Evolutionary conservation across 805 yeast genomes (phyloP).

Genomic region (Lipomyces orientalis): DNA sequence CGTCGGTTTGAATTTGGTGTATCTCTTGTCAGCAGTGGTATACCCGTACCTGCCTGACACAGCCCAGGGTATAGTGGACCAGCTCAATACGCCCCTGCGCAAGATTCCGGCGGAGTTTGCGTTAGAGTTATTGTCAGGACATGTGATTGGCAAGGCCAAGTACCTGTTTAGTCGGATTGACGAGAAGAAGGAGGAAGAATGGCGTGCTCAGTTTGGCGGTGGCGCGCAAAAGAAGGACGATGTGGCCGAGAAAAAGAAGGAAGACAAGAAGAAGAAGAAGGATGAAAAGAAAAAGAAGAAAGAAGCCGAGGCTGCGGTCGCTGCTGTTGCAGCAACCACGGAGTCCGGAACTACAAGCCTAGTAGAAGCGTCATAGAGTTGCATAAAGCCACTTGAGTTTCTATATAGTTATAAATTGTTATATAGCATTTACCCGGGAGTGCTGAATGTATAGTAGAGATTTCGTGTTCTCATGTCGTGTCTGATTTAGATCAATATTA

Average conservation of each 20-base stretch:
- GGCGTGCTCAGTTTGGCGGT: constrained; percentile 90
- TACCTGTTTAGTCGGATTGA: constrained; percentile 92
- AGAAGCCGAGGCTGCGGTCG: constrained; percentile 13
- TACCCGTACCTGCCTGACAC: constrained; percentile 93
- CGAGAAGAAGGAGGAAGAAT: constrained; percentile 80
- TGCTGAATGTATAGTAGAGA: neutral
- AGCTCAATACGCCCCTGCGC: constrained; percentile 81
- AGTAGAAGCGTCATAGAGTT: neutral
- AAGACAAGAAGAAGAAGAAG: constrained; percentile 30
- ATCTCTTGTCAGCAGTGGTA: constrained; percentile 80
- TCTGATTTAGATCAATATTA: neutral
- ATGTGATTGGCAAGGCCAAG: constrained; percentile 87
- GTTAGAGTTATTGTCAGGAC: constrained; percentile 74
- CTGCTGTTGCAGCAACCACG: neutral
- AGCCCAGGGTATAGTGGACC: constrained; percentile 68
- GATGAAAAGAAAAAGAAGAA: constrained; percentile 29
- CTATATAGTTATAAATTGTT: neutral
- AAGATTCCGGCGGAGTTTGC: constrained; percentile 78
- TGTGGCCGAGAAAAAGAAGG: constrained; percentile 35
- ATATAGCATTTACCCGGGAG: neutral
- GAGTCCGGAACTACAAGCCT: neutral
- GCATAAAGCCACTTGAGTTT: neutral
- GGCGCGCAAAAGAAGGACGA: constrained; percentile 51
- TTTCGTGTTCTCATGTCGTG: neutral
- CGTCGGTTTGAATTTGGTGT: constrained; percentile 85